Evolutionary conservation across 768 basidiomycete genomes (phyloP).

Genomic region (Panaeolus cyanescens): DNA sequence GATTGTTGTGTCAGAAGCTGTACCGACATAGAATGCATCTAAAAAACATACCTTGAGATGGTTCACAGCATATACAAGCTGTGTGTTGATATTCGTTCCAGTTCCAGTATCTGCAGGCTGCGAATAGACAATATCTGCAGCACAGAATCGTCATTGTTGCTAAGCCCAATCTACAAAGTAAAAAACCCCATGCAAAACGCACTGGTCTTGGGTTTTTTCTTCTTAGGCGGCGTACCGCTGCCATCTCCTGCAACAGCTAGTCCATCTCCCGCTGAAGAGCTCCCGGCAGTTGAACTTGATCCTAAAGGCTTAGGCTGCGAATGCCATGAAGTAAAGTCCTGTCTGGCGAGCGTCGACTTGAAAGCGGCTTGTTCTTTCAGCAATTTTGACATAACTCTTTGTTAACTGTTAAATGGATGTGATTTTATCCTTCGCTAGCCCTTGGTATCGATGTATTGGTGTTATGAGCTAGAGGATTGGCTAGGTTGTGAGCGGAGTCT

Average conservation of each 20-base stretch:
- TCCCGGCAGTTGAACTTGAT: conserved; percentile 14
- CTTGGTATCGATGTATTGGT: too few relatives aligned
- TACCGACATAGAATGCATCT: neutral
- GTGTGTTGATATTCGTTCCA: conserved; percentile 82
- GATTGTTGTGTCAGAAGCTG: conserved; percentile 4
- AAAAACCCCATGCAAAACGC: conserved; percentile 10
- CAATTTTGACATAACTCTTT: conserved; percentile 76
- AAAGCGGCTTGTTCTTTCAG: conserved; percentile 73
- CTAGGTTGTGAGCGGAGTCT: neutral
- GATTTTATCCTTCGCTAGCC: too few relatives aligned
- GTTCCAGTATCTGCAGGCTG: conserved; percentile 87
- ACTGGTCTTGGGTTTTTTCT: conserved; percentile 72
- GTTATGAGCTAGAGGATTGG: neutral
- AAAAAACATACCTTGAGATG: conserved; percentile 65
- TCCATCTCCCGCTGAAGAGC: conserved; percentile 23
- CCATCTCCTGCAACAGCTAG: conserved; percentile 24
- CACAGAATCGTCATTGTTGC: conserved; percentile 10
- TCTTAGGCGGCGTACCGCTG: conserved; percentile 41
- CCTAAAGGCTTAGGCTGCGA: conserved; percentile 51
- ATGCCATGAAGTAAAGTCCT: conserved; percentile 78
- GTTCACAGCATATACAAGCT: conserved; percentile 82
- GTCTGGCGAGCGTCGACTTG: conserved; percentile 62
- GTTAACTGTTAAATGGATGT: too few relatives aligned
- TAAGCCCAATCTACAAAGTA: neutral
- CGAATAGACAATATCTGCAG: conserved; percentile 74